Base-by-base conservation (phyloP, 2,329 filamentous ascomycete species). In the Boeremia exigua region DNA sequence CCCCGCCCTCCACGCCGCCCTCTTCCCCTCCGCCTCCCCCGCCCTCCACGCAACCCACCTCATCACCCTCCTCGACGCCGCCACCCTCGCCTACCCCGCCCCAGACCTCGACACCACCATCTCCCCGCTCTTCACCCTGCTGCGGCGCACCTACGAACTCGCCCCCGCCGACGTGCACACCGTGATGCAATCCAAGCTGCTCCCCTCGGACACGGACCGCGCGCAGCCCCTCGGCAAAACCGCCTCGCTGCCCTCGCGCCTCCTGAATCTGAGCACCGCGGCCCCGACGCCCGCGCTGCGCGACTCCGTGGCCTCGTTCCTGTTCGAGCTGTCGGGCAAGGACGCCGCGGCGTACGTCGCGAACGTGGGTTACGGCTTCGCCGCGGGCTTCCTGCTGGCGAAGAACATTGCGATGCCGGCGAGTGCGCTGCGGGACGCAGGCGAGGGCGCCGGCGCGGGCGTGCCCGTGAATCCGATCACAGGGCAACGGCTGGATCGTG, bases 281-380 rank as follows among this genome's bases (percentile, higher is more conserved):
- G 84, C 92, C 0, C 76, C 86, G 38, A 84, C 90, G 0, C 86
- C 91, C 0, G 86, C 88, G 34, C 79, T 96, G 3, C 86, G 92
- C 15, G 86, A 90, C 42, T 85, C 86, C 15, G 88, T 96, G 48
- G 90, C 90, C 0, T 83, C 88, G 28, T 81, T 99, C 23, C 84
- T 97, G 58, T 99, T 96, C 72, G 90, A 96, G 61, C 82, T 98
- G 27, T 96, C 92, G 0, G 89, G 88, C 61, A 90, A 88, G 65
- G 88, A 97, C 66, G 85, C 93, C 0, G 84, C 83, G 14, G 89
- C 82, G 28, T 95, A 97, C 68, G 90, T 98, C 0, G 84, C 90
- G 47, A 97, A 97, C 64, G 91, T 99, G 11, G 95, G 95, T 0
- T 99, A 96, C 71, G 95, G 95, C 0, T 96, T 91, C 69, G 95